phyloP scores from a whole-genome alignment of 129 eudicot genomes.

The Sambucus nigra region DNA sequence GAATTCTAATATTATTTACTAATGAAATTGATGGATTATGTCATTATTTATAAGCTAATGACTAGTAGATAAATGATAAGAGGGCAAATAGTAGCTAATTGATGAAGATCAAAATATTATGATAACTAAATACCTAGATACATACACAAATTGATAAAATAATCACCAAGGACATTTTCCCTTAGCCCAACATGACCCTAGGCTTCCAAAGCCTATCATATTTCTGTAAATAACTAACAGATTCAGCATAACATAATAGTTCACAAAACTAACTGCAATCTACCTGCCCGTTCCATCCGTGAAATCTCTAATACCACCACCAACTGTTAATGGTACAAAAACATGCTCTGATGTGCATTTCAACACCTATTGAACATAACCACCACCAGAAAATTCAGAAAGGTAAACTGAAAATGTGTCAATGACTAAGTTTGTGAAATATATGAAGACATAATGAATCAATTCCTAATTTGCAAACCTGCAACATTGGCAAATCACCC shows the following conservation, averaged over 20 bases:
- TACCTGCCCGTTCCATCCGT: slow-evolving; percentile 97
- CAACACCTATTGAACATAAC: slow-evolving; percentile 42
- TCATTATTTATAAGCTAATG: no score
- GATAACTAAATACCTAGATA: no score
- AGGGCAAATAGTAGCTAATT: no score
- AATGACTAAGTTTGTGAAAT: not conserved
- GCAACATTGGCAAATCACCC: slow-evolving; percentile 95
- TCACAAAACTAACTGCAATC: not conserved
- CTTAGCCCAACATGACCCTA: no score
- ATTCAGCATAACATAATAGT: not conserved
- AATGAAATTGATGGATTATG: no score
- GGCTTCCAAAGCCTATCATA: not conserved
- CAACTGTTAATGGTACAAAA: slow-evolving; percentile 97
- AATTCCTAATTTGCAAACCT: slow-evolving; percentile 37
- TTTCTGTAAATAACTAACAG: not conserved
- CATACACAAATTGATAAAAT: no score
- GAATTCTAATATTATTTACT: no score
- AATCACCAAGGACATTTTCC: no score
- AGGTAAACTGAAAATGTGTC: not conserved
- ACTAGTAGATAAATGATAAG: no score
- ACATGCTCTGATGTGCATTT: slow-evolving; percentile 78
- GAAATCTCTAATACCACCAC: slow-evolving; percentile 98
- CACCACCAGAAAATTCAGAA: slow-evolving; percentile 5
- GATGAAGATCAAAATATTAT: no score
- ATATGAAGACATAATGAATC: not conserved